These are phyloP conservation scores for Curvularia sp. DNA, from an alignment of 2,329 filamentous ascomycete genomes.

Conservation along the genomic window DNA sequence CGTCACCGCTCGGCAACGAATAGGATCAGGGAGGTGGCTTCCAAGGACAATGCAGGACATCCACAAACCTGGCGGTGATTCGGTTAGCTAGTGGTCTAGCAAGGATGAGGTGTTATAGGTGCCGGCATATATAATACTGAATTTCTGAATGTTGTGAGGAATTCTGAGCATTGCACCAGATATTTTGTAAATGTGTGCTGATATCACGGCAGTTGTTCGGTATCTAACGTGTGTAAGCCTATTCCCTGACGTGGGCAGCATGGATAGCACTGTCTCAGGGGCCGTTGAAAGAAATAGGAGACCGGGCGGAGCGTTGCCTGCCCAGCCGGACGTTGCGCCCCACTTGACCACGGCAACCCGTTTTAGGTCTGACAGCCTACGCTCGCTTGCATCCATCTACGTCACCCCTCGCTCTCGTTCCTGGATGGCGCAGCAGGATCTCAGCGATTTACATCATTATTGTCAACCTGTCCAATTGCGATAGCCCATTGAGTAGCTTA, in stretches of 20 bases:
- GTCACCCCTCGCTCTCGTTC: slow-evolving; percentile 19
- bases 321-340: slow-evolving; percentile 17
- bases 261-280: slow-evolving; percentile 4
- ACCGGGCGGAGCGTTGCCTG: slow-evolving; percentile 16
- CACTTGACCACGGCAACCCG: slow-evolving; percentile 17
- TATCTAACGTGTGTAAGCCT: background rate
- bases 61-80: slow-evolving; percentile 15
- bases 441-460: slow-evolving; percentile 33
- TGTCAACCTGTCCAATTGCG: slow-evolving; percentile 19
- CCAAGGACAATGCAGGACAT: slow-evolving; percentile 15
- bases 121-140: background rate
- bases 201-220: background rate
- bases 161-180: background rate
- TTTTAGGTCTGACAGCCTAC: slow-evolving; percentile 19
- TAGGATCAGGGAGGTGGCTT: slow-evolving; percentile 18
- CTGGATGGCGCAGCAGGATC: slow-evolving; percentile 16
- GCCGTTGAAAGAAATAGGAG: slow-evolving; percentile 9
- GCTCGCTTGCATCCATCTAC: slow-evolving; percentile 17
- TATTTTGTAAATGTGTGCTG: background rate
- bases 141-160: background rate
- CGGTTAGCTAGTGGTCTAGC: slow-evolving; percentile 34
- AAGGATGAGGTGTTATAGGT: slow-evolving; percentile 31
- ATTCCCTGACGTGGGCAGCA: background rate
- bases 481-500: slow-evolving; percentile 17
- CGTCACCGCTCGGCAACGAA: slow-evolving; percentile 24